Evolutionary conservation across 352 stramenopile species (phyloP), one percentile per base, ranked within the genome.

Genomic region (Aphanomyces cochlioides): DNA sequence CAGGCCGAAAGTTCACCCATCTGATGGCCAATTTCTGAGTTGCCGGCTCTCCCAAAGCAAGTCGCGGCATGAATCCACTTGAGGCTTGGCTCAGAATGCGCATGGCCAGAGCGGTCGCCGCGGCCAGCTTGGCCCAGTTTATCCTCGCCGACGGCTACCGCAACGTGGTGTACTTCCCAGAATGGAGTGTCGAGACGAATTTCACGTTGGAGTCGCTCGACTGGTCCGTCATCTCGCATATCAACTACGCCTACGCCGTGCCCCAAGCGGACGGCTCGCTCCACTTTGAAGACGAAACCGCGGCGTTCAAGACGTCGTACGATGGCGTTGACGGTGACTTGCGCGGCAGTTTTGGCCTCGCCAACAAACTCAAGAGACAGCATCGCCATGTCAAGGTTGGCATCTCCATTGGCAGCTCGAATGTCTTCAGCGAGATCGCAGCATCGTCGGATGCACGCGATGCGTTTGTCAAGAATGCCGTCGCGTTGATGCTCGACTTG

Each of bases 81-180:
- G 28, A 2, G 28, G 28, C 28, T 28, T 28, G 2, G 28, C 28
- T 28, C 28, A 28, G 28, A 28, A 28, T 28, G 28, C 28, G 28
- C 28, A 28, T 28, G 28, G 28, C 28, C 28, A 28, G 28, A 28
- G 28, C 28, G 2, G 28, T 28, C 28, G 28, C 28, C 28, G 28
- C 28, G 28, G 28, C 28, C 28, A 28, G 28, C 2, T 28, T 28
- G 28, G 28, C 28, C 28, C 28, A 0, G 28, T 28, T 28, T 28
- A 2, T 28, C 28, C 28, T 37, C 56, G 56, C n/a, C 2, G 56
- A 34, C 7, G 5, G n/a, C 17, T 63, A 17, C 28, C 56, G 56
- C 56, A 63, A 63, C 28, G 56, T 63, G 34, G 56, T 37, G 19
- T 63, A 63, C 56, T 63, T 41, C 38, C n/a, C 56, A 15, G 56